Evolutionary conservation across 2,329 filamentous ascomycete species (phyloP).

Genomic region (Escovopsis weberi): DNA sequence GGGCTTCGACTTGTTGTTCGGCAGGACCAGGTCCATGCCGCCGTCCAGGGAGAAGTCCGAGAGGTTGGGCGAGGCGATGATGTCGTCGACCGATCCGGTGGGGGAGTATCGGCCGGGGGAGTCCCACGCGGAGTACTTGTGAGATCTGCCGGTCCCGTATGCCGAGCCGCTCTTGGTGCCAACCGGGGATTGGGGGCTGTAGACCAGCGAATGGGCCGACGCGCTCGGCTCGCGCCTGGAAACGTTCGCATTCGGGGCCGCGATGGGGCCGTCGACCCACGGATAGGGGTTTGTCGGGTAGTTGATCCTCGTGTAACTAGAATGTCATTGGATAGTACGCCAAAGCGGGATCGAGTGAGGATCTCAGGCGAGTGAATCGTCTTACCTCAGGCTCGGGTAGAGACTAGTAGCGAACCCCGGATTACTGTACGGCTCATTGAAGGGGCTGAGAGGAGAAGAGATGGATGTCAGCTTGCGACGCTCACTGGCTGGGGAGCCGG

Average conservation of each 20-base stretch:
- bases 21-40: slow-evolving; percentile 24
- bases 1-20: slow-evolving; percentile 24
- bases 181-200: slow-evolving; percentile 28
- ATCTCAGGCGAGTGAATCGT: slow-evolving; percentile 7
- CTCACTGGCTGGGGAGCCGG: neutral
- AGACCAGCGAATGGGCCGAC: slow-evolving; percentile 21
- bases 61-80: slow-evolving; percentile 40
- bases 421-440: slow-evolving; percentile 16
- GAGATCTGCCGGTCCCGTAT: slow-evolving; percentile 5
- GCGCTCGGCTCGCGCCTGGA: slow-evolving; percentile 26
- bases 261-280: slow-evolving; percentile 9
- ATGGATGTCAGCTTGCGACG: slow-evolving; percentile 4
- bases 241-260: slow-evolving; percentile 17
- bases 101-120: slow-evolving; percentile 38
- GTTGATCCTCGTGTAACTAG: slow-evolving; percentile 22
- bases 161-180: slow-evolving; percentile 18
- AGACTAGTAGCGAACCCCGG: slow-evolving; percentile 22
- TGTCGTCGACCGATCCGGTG: slow-evolving; percentile 43
- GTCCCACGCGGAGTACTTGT: slow-evolving; percentile 29
- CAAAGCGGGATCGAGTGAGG: neutral
- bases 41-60: slow-evolving; percentile 48
- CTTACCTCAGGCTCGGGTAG: slow-evolving; percentile 26
- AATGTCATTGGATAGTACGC: slow-evolving; percentile 16
- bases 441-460: slow-evolving; percentile 12
- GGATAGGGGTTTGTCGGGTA: slow-evolving; percentile 24